Percentiles rank a stretch among this genome's conserved stretches.
Evolutionary conservation across 768 basidiomycete species (phyloP).

Genomic region (Suillus fuscotomentosus): DNA sequence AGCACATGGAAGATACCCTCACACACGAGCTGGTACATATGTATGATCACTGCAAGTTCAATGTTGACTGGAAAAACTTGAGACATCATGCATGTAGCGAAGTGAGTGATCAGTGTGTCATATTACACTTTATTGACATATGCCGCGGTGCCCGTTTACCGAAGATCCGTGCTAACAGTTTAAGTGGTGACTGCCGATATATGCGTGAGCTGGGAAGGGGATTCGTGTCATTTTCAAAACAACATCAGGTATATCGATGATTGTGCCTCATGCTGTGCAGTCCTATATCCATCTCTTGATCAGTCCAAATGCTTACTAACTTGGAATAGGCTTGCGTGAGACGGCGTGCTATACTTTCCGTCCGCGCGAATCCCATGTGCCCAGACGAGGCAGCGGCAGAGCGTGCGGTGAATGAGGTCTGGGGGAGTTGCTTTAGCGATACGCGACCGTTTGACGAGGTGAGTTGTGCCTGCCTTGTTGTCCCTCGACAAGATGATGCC

Average conservation of each 20-base stretch:
- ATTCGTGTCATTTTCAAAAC: constrained; percentile 80
- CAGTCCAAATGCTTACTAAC: constrained; percentile 5
- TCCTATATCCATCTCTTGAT: constrained; percentile 10
- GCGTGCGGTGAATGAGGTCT: constrained; percentile 91
- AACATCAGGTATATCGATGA: constrained; percentile 72
- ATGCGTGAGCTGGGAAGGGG: constrained; percentile 79
- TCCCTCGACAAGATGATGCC: neutral
- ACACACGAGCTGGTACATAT: constrained; percentile 93
- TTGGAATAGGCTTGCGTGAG: constrained; percentile 78
- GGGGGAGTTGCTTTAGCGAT: constrained; percentile 94
- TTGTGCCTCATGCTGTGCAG: constrained; percentile 8
- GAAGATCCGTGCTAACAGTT: constrained; percentile 92
- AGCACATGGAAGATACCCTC: constrained; percentile 91
- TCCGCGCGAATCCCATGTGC: constrained; percentile 78
- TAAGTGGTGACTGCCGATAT: constrained; percentile 92
- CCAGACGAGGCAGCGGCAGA: constrained; percentile 76
- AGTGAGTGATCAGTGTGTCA: constrained; percentile 45
- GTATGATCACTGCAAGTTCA: constrained; percentile 95
- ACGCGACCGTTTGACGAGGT: constrained; percentile 98
- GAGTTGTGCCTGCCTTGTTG: constrained; percentile 4
- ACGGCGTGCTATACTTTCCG: constrained; percentile 80
- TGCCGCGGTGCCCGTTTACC: constrained; percentile 4
- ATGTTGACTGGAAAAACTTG: constrained; percentile 87
- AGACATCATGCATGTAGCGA: constrained; percentile 97
- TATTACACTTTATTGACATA: neutral